Evolutionary conservation across 2,329 filamentous ascomycete species (phyloP), one percentile per base, ranked within the genome.

Genomic region (Microsporum canis): DNA sequence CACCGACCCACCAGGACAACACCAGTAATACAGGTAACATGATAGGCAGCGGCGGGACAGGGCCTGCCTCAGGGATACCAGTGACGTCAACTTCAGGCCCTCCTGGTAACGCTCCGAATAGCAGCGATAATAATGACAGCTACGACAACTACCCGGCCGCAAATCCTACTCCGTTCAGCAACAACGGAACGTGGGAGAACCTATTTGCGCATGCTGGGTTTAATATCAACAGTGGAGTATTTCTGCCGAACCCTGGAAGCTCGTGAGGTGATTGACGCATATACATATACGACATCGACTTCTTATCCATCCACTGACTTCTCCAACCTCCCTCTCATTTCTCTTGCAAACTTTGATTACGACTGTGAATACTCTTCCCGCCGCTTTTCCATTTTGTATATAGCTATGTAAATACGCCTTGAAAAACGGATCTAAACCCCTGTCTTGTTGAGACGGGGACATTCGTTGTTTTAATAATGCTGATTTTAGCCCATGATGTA

Each of bases 161-260:
- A 17, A 57, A 57, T 14, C 7, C 55, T 17, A 55, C 60, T 41
- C 27, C 64, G 2, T 62, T 64, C 57, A 63, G 58, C 7, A 60
- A 66, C 47, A 64, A 63, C 29, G 56, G 51, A 34, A 61, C 62
- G 10, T 67, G 66, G 66, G 64, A 65, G 17, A 58, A 63, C 58
- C 53, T 67, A 29, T 67, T 67, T 61, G 65, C 66, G 2, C 62
- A 65, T 58, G 65, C 65, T 14, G 66, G 66, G n/a, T 66, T 67
- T 58, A 67, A 65, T 41, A 66, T 67, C n/a, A 64, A 41, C 45
- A 64, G 58, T 33, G 66, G 66, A 17, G 62, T 64, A 12, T 67
- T 67, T 56, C 39, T 67, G 49, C 61, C 63, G 7, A 66, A 64
- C 27, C 55, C 57, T 27, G 39, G 57, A 38, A 41, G 39, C 23